Evolutionary conservation across 176 grass and related monocot species (phyloP), one percentile per base, ranked within the genome.

Genomic region (Dendrocalamus sinicus): DNA sequence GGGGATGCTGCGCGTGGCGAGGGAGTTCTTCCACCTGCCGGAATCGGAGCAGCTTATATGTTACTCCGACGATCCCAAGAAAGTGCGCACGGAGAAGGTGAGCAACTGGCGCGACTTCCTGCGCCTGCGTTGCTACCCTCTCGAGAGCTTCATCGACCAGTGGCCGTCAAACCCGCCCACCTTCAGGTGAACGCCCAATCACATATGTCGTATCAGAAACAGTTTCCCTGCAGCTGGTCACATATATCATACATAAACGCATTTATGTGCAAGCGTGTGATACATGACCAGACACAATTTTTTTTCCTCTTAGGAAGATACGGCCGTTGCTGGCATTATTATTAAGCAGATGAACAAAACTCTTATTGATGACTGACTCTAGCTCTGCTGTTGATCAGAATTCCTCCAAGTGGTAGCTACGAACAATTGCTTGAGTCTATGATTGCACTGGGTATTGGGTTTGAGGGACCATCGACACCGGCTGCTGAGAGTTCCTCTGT

Each of bases 11-110:
- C 57, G 81, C 45, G 88, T 95, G 67, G 87, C 89, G 14, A 81
- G 75, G 92, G 90, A 94, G 67, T 98, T 98, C 96, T 98, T 98
- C 87, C 96, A 93, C 82, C 72, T 95, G 75, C 93, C 96, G 35
- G 93, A 93, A 64, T 86, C 86, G 22, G 96, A 98, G 84, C 84
- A 93, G 89, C 58, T 98, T 72, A 98, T 95, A 87, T 93, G 84
- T 84, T 98, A 94, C 75, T 98, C 96, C 20, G 93, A 98, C 61
- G 96, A 98, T 64, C 93, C 96, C 50, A 86, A 75, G 57, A 95
- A 93, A 87, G 81, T 93, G 57, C 93, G 89, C 45, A 95, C 88
- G 0, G 96, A 98, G 89, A 90, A 94, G 87, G 81, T 91, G 16
- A 86, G 53, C 86, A 95, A 90, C 86, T 95, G 93, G 96, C 87